Base-by-base conservation (phyloP, 2,329 filamentous ascomycete genomes). In the Bipolaris zeicola region DNA sequence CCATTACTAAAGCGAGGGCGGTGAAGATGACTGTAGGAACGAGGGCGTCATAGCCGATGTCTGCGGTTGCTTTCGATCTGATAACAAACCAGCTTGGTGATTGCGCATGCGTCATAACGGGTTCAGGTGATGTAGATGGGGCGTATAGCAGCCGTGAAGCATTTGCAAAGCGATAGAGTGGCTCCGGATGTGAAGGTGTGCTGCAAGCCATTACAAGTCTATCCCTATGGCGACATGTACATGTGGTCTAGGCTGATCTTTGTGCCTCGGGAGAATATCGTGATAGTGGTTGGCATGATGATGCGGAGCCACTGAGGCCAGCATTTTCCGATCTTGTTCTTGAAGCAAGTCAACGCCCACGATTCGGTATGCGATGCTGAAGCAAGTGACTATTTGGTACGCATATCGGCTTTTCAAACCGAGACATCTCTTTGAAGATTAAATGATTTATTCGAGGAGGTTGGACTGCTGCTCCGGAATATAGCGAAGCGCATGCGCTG, bases 1-100 rank as follows among this genome's bases (percentile, higher is more conserved):
- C 65, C 8, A 65, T 55, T 10, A 66, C 3, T 1, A 67, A 36
- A 14, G 72, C 71, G 2, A 74, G n/a, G 0, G 49, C 20, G 2
- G 69, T 71, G 39, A 71, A 66, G 1, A 64, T 36, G 3, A 71
- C 54, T 6, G 72, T 61, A 3, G 70, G 66, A 2, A 67, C 43
- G 2, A 76, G 58, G 3, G 69, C 67, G 6, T 64, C 50, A 41
- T 58, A 62, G 5, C 55, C 49, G 37, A 76, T 69, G 28, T 65
- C 57, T 28, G 64, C 66, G 1, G 65, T 61, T 5, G 64, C 66
- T 38, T 66, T 48, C 1, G 65, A 58, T 1, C 65, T 67, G 8
- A 70, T 31, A 2, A 69, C 33, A 41, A 64, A 62, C 69, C 66
- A 75, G 37, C 58, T 66, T 26, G 69, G 65, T 6, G 62, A 57